phyloP scores from a whole-genome alignment of 2,329 filamentous ascomycete genomes.

The Claviceps humidiphila region DNA sequence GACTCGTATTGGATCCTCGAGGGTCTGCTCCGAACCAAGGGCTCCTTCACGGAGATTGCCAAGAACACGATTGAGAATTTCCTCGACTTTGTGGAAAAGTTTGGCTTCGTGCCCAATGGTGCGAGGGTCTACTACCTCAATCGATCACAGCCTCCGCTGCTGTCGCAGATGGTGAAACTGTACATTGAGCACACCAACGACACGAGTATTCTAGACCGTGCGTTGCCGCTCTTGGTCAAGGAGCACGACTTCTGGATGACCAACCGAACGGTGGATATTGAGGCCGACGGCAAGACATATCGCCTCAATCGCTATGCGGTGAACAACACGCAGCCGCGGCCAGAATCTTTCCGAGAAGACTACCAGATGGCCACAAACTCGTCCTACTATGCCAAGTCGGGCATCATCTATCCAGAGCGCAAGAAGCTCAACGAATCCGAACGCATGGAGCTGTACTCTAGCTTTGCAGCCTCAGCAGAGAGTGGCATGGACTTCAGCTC shows the following conservation, averaged over 20 bases:
- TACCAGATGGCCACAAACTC: constrained; percentile 51
- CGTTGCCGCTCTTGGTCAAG: constrained; percentile 47
- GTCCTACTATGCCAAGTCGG: constrained; percentile 46
- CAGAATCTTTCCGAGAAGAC: constrained; percentile 55
- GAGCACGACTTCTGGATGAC: constrained; percentile 50
- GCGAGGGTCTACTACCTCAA: constrained; percentile 56
- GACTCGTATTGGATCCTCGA: constrained; percentile 58
- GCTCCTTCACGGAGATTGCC: constrained; percentile 48
- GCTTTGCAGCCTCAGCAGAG: constrained; percentile 53
- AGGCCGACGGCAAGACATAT: constrained; percentile 33
- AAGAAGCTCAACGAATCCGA: constrained; percentile 37
- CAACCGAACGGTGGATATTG: constrained; percentile 45
- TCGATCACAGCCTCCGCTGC: constrained; percentile 51
- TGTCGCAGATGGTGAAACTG: constrained; percentile 51
- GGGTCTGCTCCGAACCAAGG: constrained; percentile 50
- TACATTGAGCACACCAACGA: constrained; percentile 55
- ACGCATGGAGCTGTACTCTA: constrained; percentile 40
- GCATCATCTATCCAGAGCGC: constrained; percentile 43
- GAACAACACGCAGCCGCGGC: constrained; percentile 50
- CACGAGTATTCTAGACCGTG: constrained; percentile 43
- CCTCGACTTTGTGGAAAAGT: constrained; percentile 49
- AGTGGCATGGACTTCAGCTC: constrained; percentile 51
- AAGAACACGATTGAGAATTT: constrained; percentile 60
- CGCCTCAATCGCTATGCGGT: constrained; percentile 46
- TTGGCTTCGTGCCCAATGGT: constrained; percentile 56